These are phyloP conservation scores for Curvularia lunata DNA, from an alignment of 2,329 filamentous ascomycete species.

Conservation along the genomic window DNA sequence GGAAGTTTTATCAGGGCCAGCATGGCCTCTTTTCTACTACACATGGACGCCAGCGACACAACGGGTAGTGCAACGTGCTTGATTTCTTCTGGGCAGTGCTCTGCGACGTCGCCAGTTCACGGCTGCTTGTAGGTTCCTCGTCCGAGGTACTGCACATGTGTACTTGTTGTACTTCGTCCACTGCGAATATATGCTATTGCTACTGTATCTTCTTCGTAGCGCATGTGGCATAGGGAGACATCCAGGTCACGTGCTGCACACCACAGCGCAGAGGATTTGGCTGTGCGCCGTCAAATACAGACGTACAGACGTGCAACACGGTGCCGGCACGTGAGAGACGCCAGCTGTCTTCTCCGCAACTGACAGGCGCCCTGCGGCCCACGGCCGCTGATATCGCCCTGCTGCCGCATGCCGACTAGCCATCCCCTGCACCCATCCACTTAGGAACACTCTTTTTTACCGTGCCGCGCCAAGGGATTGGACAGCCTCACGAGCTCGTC, in stretches of 20 bases:
- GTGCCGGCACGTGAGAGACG: background rate
- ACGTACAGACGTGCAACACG: background rate
- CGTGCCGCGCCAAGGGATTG: background rate
- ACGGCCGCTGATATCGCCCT: constrained; percentile 4
- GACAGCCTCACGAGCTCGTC: background rate
- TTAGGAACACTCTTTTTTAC: background rate
- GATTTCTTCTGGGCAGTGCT: background rate
- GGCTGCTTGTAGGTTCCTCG: background rate
- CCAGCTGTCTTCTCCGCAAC: background rate
- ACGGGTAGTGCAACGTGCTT: background rate
- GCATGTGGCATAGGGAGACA: background rate
- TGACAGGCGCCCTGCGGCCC: constrained; percentile 6
- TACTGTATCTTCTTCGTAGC: background rate
- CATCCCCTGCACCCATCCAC: constrained; percentile 5
- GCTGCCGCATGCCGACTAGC: background rate
- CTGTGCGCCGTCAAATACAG: background rate
- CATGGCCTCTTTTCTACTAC: background rate
- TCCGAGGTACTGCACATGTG: background rate
- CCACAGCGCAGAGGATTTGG: background rate
- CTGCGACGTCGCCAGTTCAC: background rate
- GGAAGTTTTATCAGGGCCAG: background rate
- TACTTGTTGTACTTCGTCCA: background rate
- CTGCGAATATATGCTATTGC: too few relatives aligned
- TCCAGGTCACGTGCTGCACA: background rate
- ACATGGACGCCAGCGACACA: background rate